phyloP scores from a whole-genome alignment of 2,329 filamentous ascomycete species.

The Sclerotinia spermophila region DNA sequence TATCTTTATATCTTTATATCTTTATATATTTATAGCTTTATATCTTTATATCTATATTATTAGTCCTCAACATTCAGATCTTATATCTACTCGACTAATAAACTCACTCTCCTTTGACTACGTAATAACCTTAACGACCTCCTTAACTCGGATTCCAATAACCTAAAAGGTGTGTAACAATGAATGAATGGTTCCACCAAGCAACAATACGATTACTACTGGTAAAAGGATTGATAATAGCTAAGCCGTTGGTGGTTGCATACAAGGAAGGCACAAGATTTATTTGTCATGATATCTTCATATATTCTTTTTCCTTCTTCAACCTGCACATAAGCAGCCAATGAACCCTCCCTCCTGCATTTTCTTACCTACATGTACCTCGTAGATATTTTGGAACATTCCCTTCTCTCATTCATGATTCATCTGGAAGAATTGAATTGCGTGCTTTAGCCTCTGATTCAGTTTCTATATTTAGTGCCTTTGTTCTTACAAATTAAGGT shows the following conservation, averaged over 20 bases:
- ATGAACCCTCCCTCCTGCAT: not conserved
- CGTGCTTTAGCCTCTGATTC: not conserved
- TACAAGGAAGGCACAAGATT: not conserved
- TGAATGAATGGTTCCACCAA: not conserved
- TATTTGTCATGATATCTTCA: not conserved
- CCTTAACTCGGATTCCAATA: too few relatives aligned
- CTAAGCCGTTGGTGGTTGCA: not conserved
- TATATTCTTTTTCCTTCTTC: not conserved
- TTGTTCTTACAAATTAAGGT: constrained; percentile 1
- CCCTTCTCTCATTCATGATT: not conserved
- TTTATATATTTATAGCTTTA: too few relatives aligned
- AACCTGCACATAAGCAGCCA: not conserved
- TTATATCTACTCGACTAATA: not conserved
- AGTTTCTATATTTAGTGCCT: not conserved
- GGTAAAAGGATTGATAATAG: not conserved
- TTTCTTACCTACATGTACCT: not conserved
- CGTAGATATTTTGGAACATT: not conserved
- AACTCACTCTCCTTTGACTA: not conserved
- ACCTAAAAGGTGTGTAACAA: not conserved
- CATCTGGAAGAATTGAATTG: not conserved
- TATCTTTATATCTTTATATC: too few relatives aligned
- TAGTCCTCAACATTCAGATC: not conserved
- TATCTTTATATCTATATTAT: too few relatives aligned
- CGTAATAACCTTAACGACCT: not conserved
- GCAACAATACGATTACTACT: too few relatives aligned